Conservation (phyloP, 2,329 filamentous ascomycete species). For the Plectosphaerella cucumerina region DNA sequence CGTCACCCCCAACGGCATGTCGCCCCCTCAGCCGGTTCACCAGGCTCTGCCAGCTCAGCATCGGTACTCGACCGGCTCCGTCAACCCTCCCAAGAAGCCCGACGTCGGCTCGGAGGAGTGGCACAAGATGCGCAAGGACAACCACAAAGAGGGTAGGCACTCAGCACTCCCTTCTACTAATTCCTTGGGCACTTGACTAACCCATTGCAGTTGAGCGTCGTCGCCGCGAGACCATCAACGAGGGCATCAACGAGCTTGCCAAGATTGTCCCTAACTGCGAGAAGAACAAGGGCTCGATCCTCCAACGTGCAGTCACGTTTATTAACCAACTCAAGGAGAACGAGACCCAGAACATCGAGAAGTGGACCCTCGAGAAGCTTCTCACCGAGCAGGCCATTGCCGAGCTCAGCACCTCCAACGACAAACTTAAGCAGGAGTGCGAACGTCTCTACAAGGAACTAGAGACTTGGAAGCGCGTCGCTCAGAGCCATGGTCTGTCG, state of each 20-base stretch:
- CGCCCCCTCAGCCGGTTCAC: slow-evolving; percentile 6
- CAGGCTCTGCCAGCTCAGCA: slow-evolving; percentile 6
- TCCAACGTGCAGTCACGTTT: slow-evolving; percentile 89
- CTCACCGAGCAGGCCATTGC: slow-evolving; percentile 84
- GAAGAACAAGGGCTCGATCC: slow-evolving; percentile 97
- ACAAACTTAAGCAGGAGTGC: slow-evolving; percentile 79
- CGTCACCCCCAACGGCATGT: slow-evolving; percentile 9
- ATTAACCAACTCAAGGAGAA: slow-evolving; percentile 94
- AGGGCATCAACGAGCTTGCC: slow-evolving; percentile 95
- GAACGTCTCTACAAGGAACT: slow-evolving; percentile 74
- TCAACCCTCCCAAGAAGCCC: slow-evolving; percentile 61
- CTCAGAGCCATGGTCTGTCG: slow-evolving; percentile 53
- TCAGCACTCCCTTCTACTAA: background rate
- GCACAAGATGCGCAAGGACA: slow-evolving; percentile 96
- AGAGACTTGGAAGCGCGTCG: slow-evolving; percentile 72
- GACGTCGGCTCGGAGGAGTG: slow-evolving; percentile 91
- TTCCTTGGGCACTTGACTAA: slow-evolving; percentile 20
- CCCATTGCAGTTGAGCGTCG: slow-evolving; percentile 76
- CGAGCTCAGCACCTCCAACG: slow-evolving; percentile 81
- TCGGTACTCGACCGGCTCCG: slow-evolving; percentile 28
- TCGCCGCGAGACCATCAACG: slow-evolving; percentile 95
- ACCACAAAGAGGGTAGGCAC: slow-evolving; percentile 89
- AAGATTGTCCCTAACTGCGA: slow-evolving; percentile 98
- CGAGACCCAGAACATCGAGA: slow-evolving; percentile 88
- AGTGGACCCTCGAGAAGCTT: slow-evolving; percentile 89